Base-by-base conservation (phyloP, 345 rosid genomes). In the Cochlearia excelsa region DNA sequence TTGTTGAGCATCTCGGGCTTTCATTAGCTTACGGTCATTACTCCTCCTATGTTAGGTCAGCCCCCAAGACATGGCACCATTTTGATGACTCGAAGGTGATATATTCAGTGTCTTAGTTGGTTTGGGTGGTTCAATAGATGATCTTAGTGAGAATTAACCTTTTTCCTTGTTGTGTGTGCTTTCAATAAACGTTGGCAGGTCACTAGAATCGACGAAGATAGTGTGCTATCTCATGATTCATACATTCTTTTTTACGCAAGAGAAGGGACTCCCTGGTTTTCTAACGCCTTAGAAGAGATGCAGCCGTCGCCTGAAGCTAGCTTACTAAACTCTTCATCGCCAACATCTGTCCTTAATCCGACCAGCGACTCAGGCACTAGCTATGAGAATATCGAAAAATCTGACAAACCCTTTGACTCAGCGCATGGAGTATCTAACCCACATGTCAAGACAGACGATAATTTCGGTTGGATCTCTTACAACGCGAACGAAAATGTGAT, bases 191-290 rank as follows among this genome's bases (percentile, higher is more conserved):
- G 49, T 65, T 65, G 70, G 63, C 74, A 93, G 99, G 95, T 93
- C 28, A 59, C 51, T 46, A 72, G 59, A 51, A 76, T 77, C 52
- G 65, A 72, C 39, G 86, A 82, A 59, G 83, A 80, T 5, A 33
- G n/a, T 53, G 96, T 85, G 57, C 70, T 90, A 33, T 80, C 86
- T 68, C 76, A 78, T 55, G 80, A 81, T 51, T 84, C 99, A 30
- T 94, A 94, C 65, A 80, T 90, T 56, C 77, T 94, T 51, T 85
- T 90, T 57, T 94, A 94, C 74, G 87, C 82, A 8, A 81, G 78
- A 75, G 81, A 80, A 66, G 87, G 61, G 30, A 78, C 77, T 16
- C 86, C 87, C 5, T 94, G 92, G 99, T 79, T 85, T 76, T 79
- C 84, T 41, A 78, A 63, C 63, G 73, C 74, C 52, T 71, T 73